Conservation (phyloP, 2,329 filamentous ascomycete species). For the Alternaria panax region DNA sequence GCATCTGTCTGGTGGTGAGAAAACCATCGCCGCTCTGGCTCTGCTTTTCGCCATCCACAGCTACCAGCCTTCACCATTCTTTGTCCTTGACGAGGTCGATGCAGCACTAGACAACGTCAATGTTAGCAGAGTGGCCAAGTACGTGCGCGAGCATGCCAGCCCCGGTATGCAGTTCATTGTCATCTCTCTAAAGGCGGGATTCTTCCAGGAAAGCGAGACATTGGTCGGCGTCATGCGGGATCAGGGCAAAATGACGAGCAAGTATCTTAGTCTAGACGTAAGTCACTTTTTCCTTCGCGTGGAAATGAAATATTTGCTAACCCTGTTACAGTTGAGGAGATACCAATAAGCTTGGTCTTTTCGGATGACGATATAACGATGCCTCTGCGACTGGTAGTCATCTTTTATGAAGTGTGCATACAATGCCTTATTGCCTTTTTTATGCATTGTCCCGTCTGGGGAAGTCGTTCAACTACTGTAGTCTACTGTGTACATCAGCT, state of each 20-base stretch:
- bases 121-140: conserved; percentile 93
- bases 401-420: background rate
- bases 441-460: background rate
- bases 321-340: conserved; percentile 9
- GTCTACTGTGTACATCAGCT: background rate
- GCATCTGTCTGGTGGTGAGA: conserved; percentile 94
- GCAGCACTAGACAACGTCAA: conserved; percentile 98
- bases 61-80: conserved; percentile 95
- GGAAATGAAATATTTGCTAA: background rate
- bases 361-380: background rate
- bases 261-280: conserved; percentile 92
- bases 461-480: background rate
- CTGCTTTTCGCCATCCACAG: conserved; percentile 95
- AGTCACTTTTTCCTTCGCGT: conserved; percentile 54
- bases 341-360: conserved; percentile 6
- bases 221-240: conserved; percentile 95
- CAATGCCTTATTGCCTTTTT: background rate
- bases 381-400: background rate
- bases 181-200: conserved; percentile 91
- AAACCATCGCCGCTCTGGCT: conserved; percentile 98
- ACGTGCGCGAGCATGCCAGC: conserved; percentile 90
- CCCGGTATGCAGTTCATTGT: conserved; percentile 99
- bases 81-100: conserved; percentile 97
- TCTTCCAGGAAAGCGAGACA: conserved; percentile 97
- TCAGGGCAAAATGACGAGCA: conserved; percentile 89